Percentiles rank a stretch among this genome's conserved stretches.
phyloP scores from a whole-genome alignment of 768 basidiomycete species.

The Hygrocybe punicea region DNA sequence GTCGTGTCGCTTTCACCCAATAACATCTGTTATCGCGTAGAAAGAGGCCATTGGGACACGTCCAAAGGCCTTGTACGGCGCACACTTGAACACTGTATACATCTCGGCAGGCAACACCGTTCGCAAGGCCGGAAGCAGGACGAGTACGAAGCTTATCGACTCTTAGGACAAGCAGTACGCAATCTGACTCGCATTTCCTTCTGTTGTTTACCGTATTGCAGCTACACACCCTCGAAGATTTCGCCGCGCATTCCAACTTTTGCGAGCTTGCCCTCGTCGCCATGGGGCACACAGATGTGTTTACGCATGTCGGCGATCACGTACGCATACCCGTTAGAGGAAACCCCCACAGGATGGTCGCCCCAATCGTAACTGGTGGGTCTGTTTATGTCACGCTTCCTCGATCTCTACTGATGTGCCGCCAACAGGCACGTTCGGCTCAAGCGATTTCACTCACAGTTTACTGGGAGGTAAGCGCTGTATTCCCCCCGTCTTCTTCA shows the following conservation, averaged over 20 bases:
- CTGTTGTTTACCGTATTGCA: conserved; percentile 19
- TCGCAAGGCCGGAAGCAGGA: conserved; percentile 58
- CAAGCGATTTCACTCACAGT: conserved; percentile 75
- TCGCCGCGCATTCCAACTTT: conserved; percentile 86
- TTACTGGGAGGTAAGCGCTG: conserved; percentile 60
- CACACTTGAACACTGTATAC: conserved; percentile 73
- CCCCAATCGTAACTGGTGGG: conserved; percentile 76
- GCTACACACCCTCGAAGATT: conserved; percentile 84
- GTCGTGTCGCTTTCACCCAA: background rate
- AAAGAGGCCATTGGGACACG: conserved; percentile 82
- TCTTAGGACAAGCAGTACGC: conserved; percentile 68
- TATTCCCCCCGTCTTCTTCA: background rate
- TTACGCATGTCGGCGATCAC: conserved; percentile 82
- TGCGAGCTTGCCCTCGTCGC: conserved; percentile 77
- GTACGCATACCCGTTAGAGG: conserved; percentile 71
- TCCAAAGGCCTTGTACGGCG: conserved; percentile 75
- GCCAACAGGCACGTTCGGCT: conserved; percentile 63
- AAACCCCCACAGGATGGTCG: conserved; percentile 48
- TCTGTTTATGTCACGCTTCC: background rate
- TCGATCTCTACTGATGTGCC: background rate
- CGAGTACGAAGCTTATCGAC: conserved; percentile 74
- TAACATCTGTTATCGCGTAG: conserved; percentile 28
- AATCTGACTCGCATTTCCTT: background rate
- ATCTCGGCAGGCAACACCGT: conserved; percentile 65
- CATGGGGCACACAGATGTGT: conserved; percentile 73